A percentile compares a stretch with the other conserved stretches of the same genome.
These are phyloP conservation scores for Pseudogymnoascus sp. DNA, from an alignment of 2,329 filamentous ascomycete species.

Conservation along the genomic window DNA sequence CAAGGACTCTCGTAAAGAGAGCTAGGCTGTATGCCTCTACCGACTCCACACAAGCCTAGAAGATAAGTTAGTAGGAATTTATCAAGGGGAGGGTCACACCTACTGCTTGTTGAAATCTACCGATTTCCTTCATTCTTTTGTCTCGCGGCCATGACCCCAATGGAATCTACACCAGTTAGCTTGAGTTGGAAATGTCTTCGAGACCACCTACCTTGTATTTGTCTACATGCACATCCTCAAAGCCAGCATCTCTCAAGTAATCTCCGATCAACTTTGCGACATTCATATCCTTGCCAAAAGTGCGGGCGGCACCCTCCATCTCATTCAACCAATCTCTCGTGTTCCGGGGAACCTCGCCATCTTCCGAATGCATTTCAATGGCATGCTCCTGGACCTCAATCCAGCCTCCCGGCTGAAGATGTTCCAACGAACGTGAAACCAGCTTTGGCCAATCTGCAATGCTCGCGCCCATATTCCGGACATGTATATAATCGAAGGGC, in stretches of 20 bases:
- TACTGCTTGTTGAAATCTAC: background rate
- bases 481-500: constrained; percentile 19
- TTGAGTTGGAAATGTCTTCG: background rate
- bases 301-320: constrained; percentile 25
- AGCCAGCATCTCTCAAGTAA: constrained; percentile 31
- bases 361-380: constrained; percentile 16
- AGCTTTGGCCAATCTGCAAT: constrained; percentile 10
- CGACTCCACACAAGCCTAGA: background rate
- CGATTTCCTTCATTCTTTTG: background rate
- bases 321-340: constrained; percentile 18
- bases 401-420: constrained; percentile 22
- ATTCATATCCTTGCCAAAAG: constrained; percentile 26
- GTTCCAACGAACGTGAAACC: background rate
- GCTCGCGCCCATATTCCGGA: constrained; percentile 4
- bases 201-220: constrained; percentile 10
- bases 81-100: background rate
- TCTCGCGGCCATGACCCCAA: background rate
- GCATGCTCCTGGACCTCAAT: constrained; percentile 23
- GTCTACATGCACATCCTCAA: constrained; percentile 22
- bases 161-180: background rate
- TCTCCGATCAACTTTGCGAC: constrained; percentile 15
- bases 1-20: constrained; percentile 10
- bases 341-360: constrained; percentile 11
- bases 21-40: constrained; percentile 6
- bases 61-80: background rate